These are phyloP conservation scores for Kandelia obovata DNA, from an alignment of 345 rosid species.

Conservation along the genomic window DNA sequence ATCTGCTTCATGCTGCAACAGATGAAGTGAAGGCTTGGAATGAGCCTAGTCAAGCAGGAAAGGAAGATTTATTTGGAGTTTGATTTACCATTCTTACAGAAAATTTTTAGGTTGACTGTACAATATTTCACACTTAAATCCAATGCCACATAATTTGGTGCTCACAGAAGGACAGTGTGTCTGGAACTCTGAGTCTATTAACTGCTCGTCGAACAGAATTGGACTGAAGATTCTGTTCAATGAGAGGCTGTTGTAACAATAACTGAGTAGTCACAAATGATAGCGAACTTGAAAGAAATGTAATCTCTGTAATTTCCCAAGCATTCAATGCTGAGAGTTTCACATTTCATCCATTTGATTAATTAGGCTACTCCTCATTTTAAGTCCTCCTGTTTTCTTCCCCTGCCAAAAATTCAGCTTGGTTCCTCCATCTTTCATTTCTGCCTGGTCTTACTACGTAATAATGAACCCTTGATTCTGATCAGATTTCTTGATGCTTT, in stretches of 20 bases:
- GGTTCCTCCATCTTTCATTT: too few relatives aligned
- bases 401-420: too few relatives aligned
- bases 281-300: conserved; percentile 12
- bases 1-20: conserved; percentile 59
- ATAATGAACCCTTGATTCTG: too few relatives aligned
- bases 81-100: conserved; percentile 47
- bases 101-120: conserved; percentile 56
- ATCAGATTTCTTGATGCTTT: too few relatives aligned
- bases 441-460: too few relatives aligned
- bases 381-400: too few relatives aligned
- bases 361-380: not conserved
- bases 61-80: conserved; percentile 30
- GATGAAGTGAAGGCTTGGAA: conserved; percentile 41
- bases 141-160: conserved; percentile 38
- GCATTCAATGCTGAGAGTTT: conserved; percentile 1
- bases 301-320: conserved; percentile 11
- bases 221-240: conserved; percentile 1
- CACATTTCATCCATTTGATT: not conserved
- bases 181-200: conserved; percentile 34
- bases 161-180: conserved; percentile 20
- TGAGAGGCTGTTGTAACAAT: conserved; percentile 21
- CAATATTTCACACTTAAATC: conserved; percentile 51
- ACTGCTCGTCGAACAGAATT: conserved; percentile 22
- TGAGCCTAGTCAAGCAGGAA: conserved; percentile 18
- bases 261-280: conserved; percentile 11